A percentile compares a stretch with the other conserved stretches of the same genome.
These are phyloP conservation scores for Vaccinium vitisidaea DNA, from an alignment of 148 eudicot genomes.

Conservation along the genomic window DNA sequence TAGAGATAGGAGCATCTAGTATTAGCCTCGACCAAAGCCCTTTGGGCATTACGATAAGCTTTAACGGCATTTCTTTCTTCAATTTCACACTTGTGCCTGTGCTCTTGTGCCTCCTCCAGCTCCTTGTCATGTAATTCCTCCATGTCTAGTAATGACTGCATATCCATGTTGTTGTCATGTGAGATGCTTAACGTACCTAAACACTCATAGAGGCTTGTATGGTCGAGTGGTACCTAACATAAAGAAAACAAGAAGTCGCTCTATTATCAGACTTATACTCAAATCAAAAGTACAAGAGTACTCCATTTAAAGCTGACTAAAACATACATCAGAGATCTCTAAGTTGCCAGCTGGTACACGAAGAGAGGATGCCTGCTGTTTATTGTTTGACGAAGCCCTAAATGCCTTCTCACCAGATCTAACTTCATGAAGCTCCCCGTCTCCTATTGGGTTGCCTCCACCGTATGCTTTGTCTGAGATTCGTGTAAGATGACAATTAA, in stretches of 20 bases:
- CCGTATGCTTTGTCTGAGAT: constrained; percentile 27
- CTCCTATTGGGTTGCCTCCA: constrained; percentile 21
- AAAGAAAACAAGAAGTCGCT: constrained; percentile 8
- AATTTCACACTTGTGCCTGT: constrained; percentile 64
- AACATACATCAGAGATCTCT: constrained; percentile 28
- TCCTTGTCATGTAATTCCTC: constrained; percentile 71
- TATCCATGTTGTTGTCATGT: constrained; percentile 31
- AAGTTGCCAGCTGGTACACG: constrained; percentile 28
- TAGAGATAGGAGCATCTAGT: constrained; percentile 64
- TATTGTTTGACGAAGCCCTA: constrained; percentile 23
- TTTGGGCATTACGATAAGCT: constrained; percentile 65
- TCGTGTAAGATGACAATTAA: constrained; percentile 19
- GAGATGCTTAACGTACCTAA: constrained; percentile 22
- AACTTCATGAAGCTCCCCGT: constrained; percentile 21
- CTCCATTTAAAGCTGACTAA: background rate
- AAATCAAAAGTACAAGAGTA: constrained; percentile 12
- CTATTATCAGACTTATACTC: constrained; percentile 17
- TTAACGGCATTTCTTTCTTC: constrained; percentile 70
- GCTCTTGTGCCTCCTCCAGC: constrained; percentile 76
- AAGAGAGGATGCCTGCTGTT: constrained; percentile 22
- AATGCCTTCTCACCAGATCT: constrained; percentile 26
- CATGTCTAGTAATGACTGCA: constrained; percentile 42
- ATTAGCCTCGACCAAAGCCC: constrained; percentile 67
- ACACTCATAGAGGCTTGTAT: constrained; percentile 30
- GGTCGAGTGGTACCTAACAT: constrained; percentile 37